Evolutionary conservation across 306 rosid species (phyloP), one percentile per base, ranked within the genome.

Genomic region (Gynostemma pentaphyllum): DNA sequence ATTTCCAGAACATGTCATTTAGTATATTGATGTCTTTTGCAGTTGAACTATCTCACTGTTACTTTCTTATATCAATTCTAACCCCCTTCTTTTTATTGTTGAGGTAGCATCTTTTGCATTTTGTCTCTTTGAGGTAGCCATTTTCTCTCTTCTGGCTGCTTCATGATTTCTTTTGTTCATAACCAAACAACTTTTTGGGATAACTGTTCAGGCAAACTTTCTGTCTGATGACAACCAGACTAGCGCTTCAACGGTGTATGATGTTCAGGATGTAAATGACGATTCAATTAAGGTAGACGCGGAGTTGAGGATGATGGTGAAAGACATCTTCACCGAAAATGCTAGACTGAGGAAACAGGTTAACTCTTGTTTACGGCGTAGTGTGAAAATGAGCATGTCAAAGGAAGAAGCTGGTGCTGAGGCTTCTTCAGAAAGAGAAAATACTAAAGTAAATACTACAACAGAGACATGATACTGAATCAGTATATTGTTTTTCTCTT

Each of bases 311-410:
- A 92, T 76, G 84, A 45, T 78, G 62, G 70, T 91, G 30, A 74
- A 79, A 30, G 89, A 83, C 59, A 67, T 88, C 64, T 79, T 91
- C 72, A 30, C 75, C 0, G 96, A 91, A 53, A 86, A 82, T 56
- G 87, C 83, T 45, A 82, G 83, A 75, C 76, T 91, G 82, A 83
- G 96, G 80, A 91, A 84, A 81, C 89, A 80, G 89, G 82, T 90
- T 53, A 91, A 80, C 65, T 59, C 67, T 21, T 30, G 80, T 39
- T 44, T 82, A 46, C 77, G 77, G 51, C 73, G 47, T 41, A 72
- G 85, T 68, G 78, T 77, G 71, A 79, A 68, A 76, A 44, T 59
- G 74, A 82, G 75, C 59, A n/a, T 37, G 68, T 68, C 78, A 64
- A 74, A 53, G 66, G 77, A 69, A 51, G 85, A 68, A 15, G 80